phyloP scores from a whole-genome alignment of 2,329 filamentous ascomycete species.

The Elsinoe australis region DNA sequence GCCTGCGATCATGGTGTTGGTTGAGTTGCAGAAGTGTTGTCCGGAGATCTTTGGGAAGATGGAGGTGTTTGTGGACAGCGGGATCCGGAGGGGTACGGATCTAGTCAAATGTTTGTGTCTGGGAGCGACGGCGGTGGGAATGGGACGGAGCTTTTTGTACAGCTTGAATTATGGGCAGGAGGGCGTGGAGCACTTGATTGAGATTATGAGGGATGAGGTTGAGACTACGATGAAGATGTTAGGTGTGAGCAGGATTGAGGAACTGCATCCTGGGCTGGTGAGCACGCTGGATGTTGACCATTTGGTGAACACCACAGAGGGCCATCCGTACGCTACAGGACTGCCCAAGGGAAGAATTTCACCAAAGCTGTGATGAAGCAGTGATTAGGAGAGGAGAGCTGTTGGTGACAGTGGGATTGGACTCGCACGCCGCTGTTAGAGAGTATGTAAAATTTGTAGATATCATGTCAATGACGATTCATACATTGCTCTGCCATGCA shows the following conservation, averaged over 20 bases:
- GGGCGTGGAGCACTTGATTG: constrained; percentile 42
- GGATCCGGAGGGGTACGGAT: constrained; percentile 57
- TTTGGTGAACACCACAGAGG: constrained; percentile 31
- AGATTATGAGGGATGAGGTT: constrained; percentile 48
- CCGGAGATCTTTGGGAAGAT: constrained; percentile 53
- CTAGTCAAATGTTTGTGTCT: constrained; percentile 60
- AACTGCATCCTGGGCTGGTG: constrained; percentile 55
- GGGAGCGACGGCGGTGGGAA: constrained; percentile 54
- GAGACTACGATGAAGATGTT: constrained; percentile 58
- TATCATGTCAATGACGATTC: constrained; percentile 5
- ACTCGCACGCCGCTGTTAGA: too few species aligned
- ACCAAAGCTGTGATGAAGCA: not conserved
- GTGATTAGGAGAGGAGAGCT: not conserved
- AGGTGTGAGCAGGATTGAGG: constrained; percentile 53
- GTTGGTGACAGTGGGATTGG: too few species aligned
- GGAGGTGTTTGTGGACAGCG: constrained; percentile 59
- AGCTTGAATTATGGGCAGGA: constrained; percentile 53
- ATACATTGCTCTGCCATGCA: too few species aligned
- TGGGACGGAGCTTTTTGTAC: constrained; percentile 56
- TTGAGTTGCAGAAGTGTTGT: constrained; percentile 56
- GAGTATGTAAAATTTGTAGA: too few species aligned
- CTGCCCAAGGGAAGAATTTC: not conserved
- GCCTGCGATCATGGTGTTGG: constrained; percentile 50
- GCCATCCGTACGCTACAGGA: constrained; percentile 5
- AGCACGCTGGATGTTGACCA: constrained; percentile 49